phyloP scores from a whole-genome alignment of 176 grass and related monocot genomes.

The Triticum timopheevii region DNA sequence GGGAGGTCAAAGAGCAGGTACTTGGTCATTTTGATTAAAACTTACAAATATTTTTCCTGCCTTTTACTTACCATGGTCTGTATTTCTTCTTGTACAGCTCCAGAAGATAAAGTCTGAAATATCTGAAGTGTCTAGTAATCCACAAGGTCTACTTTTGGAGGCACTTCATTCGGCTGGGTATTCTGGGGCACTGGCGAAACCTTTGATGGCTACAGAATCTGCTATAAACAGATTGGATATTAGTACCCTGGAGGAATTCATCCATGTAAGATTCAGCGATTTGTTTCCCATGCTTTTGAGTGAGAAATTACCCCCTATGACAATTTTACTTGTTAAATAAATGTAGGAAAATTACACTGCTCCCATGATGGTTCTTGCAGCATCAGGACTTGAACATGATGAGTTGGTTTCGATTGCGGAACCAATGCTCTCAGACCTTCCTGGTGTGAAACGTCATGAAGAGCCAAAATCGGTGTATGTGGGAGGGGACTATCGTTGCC shows the following conservation, averaged over 20 bases:
- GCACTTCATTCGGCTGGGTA: constrained; percentile 78
- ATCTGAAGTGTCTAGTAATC: constrained; percentile 62
- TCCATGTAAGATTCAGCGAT: constrained; percentile 50
- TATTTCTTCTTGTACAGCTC: constrained; percentile 44
- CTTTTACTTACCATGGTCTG: constrained; percentile 13
- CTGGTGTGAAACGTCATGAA: constrained; percentile 43
- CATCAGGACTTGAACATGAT: constrained; percentile 86
- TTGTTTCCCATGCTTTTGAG: constrained; percentile 11
- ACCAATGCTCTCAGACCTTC: constrained; percentile 68
- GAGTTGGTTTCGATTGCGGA: constrained; percentile 63
- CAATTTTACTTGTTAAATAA: constrained; percentile 34
- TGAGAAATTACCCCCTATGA: constrained; percentile 16
- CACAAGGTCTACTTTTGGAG: constrained; percentile 74
- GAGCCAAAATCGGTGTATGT: constrained; percentile 69
- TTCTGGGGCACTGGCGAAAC: constrained; percentile 71
- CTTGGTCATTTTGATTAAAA: neutral
- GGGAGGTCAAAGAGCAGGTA: constrained; percentile 82
- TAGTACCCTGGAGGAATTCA: constrained; percentile 59
- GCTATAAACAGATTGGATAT: constrained; percentile 51
- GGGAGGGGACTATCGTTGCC: constrained; percentile 73
- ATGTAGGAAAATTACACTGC: constrained; percentile 76
- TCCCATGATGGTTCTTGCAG: constrained; percentile 78
- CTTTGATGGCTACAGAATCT: constrained; percentile 60
- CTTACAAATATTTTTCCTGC: neutral
- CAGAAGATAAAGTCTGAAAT: constrained; percentile 75